Conservation (phyloP, 441 rosid species). For the Francoa sonchifolia region DNA sequence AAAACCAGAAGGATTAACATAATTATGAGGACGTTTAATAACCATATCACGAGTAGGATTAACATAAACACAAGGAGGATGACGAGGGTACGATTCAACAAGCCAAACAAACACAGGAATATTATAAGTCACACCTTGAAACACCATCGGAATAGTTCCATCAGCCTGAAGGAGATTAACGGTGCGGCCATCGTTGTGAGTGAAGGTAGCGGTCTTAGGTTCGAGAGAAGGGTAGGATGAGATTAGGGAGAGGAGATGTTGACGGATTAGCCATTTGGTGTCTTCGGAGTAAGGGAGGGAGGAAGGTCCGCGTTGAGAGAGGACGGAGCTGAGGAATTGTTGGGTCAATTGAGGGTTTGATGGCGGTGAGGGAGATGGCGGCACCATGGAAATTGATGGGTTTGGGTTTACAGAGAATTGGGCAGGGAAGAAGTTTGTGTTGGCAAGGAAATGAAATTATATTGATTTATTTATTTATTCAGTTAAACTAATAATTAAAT, state of each 20-base stretch:
- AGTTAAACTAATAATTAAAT: too few relatives aligned
- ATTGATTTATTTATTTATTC: not conserved
- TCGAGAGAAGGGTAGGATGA: slow-evolving; percentile 60
- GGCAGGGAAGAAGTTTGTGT: too few relatives aligned
- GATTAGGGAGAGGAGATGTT: slow-evolving; percentile 60
- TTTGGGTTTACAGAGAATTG: not conserved
- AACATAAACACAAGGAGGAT: slow-evolving; percentile 77
- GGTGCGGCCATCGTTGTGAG: slow-evolving; percentile 94
- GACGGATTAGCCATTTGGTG: slow-evolving; percentile 81
- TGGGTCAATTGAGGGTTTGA: slow-evolving; percentile 44
- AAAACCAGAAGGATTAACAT: slow-evolving; percentile 80
- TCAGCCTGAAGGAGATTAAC: slow-evolving; percentile 90
- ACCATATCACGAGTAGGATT: slow-evolving; percentile 93
- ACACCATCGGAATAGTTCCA: slow-evolving; percentile 81
- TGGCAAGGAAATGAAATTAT: not conserved
- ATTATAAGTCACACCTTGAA: slow-evolving; percentile 74
- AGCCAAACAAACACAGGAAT: slow-evolving; percentile 87
- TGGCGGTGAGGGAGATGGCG: slow-evolving; percentile 21
- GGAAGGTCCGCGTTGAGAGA: slow-evolving; percentile 76
- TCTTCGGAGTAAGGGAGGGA: slow-evolving; percentile 73
- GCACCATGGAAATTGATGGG: slow-evolving; percentile 21
- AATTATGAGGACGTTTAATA: slow-evolving; percentile 71
- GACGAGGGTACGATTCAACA: slow-evolving; percentile 79
- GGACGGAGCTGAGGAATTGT: slow-evolving; percentile 78
- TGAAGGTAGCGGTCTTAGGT: slow-evolving; percentile 82